Base-by-base conservation (phyloP, 1,139 yeast species). In the Candida buenavistaensis region DNA sequence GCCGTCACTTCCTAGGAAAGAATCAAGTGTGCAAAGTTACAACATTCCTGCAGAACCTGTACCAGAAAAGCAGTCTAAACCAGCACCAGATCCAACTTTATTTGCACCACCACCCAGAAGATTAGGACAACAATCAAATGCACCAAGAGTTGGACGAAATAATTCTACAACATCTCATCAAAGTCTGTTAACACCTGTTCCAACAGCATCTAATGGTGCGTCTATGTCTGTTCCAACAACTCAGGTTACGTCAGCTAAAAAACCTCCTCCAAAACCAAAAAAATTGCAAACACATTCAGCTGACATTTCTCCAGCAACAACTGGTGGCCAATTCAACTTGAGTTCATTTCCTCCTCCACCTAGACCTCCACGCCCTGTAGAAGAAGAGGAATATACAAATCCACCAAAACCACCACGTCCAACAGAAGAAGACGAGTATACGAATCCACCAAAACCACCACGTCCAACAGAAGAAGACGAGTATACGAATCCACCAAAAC, bases 81-180 rank as follows among this genome's bases (percentile, higher is more conserved):
- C 54, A 6, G 52, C 49, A 26, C 31, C 72, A 0, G 74, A 68
- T 36, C 64, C 72, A 1, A 45, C 57, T 1, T 48, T 58, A 15
- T 67, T 70, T 52, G 64, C 71, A 2, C 72, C 74, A 8, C 76
- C 76, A 3, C 76, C 75, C 2, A 26, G 29, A 21, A 33, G 39
- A 26, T 29, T 21, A 14, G 38, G 29, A 14, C 44, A 61, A 6
- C 69, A 57, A 38, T 54, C 45, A 39, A 47, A 47, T 30, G 34
- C 57, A 23, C 26, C 17, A 4, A 14, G 22, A 28, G 48, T 55
- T 5, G 39, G 32, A 11, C 50, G 47, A 3, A 27, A 15, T 6
- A 26, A 26, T 10, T 22, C 24, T n/a, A 22, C 24, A 11, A n/a
- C 6, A 3, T n/a, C 6, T n/a, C 3, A 6, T 6, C n/a, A n/a